phyloP scores from a whole-genome alignment of 352 stramenopile species.

The Pythium brachiatum region DNA sequence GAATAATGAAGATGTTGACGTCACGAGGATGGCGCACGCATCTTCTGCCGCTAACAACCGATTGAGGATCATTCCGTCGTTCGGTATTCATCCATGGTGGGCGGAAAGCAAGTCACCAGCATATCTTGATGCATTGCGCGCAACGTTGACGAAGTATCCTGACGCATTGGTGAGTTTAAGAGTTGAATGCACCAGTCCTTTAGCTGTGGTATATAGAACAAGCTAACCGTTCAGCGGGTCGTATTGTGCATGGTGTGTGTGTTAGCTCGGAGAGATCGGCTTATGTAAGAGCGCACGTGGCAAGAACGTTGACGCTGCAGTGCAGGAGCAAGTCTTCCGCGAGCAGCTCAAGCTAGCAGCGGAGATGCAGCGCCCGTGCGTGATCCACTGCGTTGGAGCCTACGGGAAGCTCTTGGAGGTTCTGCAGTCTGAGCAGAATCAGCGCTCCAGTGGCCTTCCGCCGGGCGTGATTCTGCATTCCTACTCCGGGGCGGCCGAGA shows the following conservation, averaged over 20 bases:
- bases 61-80: conserved; percentile 45
- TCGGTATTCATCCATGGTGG: conserved; percentile 83
- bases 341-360: conserved; percentile 51
- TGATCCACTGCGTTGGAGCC: conserved; percentile 74
- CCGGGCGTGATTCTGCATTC: conserved; percentile 67
- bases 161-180: conserved; percentile 40
- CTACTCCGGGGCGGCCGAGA: conserved; percentile 53
- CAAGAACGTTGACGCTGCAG: conserved; percentile 33
- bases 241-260: conserved; percentile 2
- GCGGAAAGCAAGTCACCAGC: conserved; percentile 23
- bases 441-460: conserved; percentile 32
- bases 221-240: too few species aligned
- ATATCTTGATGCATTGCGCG: conserved; percentile 38
- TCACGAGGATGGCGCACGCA: not conserved
- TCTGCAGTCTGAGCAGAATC: conserved; percentile 26
- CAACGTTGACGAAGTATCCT: conserved; percentile 37
- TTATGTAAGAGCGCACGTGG: conserved; percentile 70
- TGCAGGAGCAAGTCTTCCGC: conserved; percentile 50
- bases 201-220: too few species aligned
- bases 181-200: too few species aligned
- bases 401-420: conserved; percentile 70
- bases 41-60: not conserved
- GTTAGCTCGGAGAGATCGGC: conserved; percentile 72
- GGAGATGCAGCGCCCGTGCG: conserved; percentile 49
- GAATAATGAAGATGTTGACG: not conserved